Percentiles rank a stretch among this genome's conserved stretches.
Evolutionary conservation across 2,329 filamentous ascomycete genomes (phyloP).

Genomic region (Macrophomina phaseolina): DNA sequence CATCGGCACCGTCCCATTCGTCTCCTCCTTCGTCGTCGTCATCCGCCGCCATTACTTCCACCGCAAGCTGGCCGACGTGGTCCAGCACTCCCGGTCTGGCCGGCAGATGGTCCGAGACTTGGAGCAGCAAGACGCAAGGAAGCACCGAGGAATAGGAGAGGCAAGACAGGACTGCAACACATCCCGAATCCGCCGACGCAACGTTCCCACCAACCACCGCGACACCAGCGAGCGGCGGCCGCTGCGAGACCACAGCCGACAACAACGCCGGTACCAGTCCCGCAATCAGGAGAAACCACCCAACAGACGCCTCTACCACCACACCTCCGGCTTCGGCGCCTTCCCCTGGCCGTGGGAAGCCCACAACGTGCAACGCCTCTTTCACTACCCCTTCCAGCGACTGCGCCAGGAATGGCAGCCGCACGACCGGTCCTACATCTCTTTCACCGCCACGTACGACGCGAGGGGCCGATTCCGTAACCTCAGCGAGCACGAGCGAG

Average conservation of each 20-base stretch:
- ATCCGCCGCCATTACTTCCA: constrained; percentile 37
- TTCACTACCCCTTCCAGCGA: constrained; percentile 33
- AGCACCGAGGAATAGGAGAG: background rate
- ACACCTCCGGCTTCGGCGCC: constrained; percentile 37
- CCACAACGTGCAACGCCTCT: constrained; percentile 34
- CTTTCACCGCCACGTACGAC: constrained; percentile 40
- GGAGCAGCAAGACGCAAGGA: constrained; percentile 30
- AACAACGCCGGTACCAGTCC: background rate
- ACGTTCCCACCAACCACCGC: background rate
- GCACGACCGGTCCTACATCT: constrained; percentile 38
- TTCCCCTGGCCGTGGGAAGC: constrained; percentile 42
- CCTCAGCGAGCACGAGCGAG: constrained; percentile 50
- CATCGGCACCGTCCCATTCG: constrained; percentile 41
- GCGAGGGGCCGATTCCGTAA: constrained; percentile 39
- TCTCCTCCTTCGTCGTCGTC: constrained; percentile 38
- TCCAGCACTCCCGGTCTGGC: constrained; percentile 37
- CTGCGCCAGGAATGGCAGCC: constrained; percentile 34
- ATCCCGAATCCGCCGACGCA: background rate
- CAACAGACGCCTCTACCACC: constrained; percentile 35
- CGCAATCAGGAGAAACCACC: constrained; percentile 13
- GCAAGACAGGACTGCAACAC: background rate
- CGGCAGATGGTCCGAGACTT: constrained; percentile 36
- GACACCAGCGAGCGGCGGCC: background rate
- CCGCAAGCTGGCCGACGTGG: constrained; percentile 38
- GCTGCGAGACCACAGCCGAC: background rate